phyloP scores from a whole-genome alignment of 306 rosid genomes.

The Dryas drummondii region DNA sequence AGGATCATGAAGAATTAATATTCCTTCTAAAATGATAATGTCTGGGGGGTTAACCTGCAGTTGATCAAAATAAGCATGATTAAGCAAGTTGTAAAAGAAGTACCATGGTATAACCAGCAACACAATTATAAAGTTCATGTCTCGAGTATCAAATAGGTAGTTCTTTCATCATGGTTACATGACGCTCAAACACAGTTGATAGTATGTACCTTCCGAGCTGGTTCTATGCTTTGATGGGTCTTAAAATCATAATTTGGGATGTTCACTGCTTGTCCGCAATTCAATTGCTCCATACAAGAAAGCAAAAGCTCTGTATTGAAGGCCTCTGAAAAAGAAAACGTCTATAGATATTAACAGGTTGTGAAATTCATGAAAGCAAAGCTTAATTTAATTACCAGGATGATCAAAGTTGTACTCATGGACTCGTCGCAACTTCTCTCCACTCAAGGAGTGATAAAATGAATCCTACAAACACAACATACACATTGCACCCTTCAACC shows the following conservation, averaged over 20 bases:
- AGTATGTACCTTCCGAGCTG: slow-evolving; percentile 9
- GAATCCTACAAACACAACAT: slow-evolving; percentile 15
- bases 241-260: slow-evolving; percentile 27
- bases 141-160: too few species aligned
- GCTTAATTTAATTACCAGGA: slow-evolving; percentile 18
- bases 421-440: slow-evolving; percentile 16
- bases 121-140: too few species aligned
- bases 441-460: slow-evolving; percentile 20
- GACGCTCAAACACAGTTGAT: not conserved
- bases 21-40: slow-evolving; percentile 24
- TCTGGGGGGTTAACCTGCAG: slow-evolving; percentile 27
- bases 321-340: not conserved
- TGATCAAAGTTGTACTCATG: slow-evolving; percentile 26
- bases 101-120: too few species aligned
- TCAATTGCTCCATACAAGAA: slow-evolving; percentile 18
- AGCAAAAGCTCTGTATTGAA: slow-evolving; percentile 25
- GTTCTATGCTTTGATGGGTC: slow-evolving; percentile 20
- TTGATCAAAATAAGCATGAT: not conserved
- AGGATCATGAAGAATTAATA: slow-evolving; percentile 27
- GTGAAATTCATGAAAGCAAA: not conserved
- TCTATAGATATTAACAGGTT: too few species aligned
- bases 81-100: too few species aligned
- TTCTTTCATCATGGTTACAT: not conserved
- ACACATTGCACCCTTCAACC: not conserved
- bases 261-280: slow-evolving; percentile 17